These are phyloP conservation scores for Candida stauntonica DNA, from an alignment of 805 yeast species.

Conservation along the genomic window DNA sequence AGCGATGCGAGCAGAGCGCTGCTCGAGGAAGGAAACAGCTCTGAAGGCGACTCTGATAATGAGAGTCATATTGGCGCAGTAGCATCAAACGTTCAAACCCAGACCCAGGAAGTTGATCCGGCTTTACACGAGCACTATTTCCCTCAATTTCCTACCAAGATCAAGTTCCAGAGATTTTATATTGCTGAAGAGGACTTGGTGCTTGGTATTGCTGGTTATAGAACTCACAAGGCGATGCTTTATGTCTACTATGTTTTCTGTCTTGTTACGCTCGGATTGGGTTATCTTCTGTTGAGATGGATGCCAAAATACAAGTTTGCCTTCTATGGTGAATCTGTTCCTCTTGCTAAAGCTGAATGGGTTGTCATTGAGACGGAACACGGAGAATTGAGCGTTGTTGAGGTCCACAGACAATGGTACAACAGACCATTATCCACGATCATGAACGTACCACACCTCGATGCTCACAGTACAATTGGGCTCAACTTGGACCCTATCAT, in stretches of 20 bases:
- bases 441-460: slow-evolving; percentile 36
- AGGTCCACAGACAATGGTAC: slow-evolving; percentile 56
- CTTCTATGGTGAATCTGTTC: slow-evolving; percentile 58
- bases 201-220: slow-evolving; percentile 90
- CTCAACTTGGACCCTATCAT: slow-evolving; percentile 37
- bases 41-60: slow-evolving; percentile 34
- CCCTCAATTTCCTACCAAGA: slow-evolving; percentile 38
- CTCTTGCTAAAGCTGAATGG: slow-evolving; percentile 86
- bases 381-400: slow-evolving; percentile 70
- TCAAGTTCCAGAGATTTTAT: slow-evolving; percentile 74
- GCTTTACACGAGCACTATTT: slow-evolving; percentile 41
- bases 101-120: slow-evolving; percentile 25
- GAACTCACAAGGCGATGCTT: slow-evolving; percentile 43
- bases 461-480: slow-evolving; percentile 13
- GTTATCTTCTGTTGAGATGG: slow-evolving; percentile 79
- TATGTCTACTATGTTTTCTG: slow-evolving; percentile 51
- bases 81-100: slow-evolving; percentile 17
- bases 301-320: slow-evolving; percentile 69
- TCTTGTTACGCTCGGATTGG: slow-evolving; percentile 60
- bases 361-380: slow-evolving; percentile 90
- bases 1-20: slow-evolving; percentile 32
- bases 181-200: slow-evolving; percentile 95
- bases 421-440: slow-evolving; percentile 70
- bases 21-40: slow-evolving; percentile 21
- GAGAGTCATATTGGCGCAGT: slow-evolving; percentile 27